A percentile compares a stretch with the other conserved stretches of the same genome.
phyloP scores from a whole-genome alignment of 495 filamentous ascomycete genomes.

The Staphylotrichum longicolle region DNA sequence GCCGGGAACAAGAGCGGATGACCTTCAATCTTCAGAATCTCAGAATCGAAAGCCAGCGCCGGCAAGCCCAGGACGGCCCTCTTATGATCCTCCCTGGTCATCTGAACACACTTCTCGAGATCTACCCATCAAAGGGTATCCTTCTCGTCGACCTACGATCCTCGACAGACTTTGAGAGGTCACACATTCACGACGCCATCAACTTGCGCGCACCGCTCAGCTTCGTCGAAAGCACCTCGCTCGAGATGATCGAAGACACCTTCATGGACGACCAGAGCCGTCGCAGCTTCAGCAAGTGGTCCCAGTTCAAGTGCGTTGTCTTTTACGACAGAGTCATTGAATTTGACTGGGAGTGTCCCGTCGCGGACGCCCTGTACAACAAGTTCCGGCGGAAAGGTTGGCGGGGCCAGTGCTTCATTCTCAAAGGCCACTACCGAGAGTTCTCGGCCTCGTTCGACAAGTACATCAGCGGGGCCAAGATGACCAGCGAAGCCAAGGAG shows the following conservation, averaged over 20 bases:
- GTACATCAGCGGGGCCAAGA: slow-evolving; percentile 44
- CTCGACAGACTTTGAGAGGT: slow-evolving; percentile 43
- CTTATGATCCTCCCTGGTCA: slow-evolving; percentile 50
- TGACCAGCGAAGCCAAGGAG: slow-evolving; percentile 41
- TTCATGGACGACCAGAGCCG: slow-evolving; percentile 46
- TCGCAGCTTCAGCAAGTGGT: slow-evolving; percentile 46
- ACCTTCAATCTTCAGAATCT: slow-evolving; percentile 41
- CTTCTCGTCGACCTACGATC: slow-evolving; percentile 48
- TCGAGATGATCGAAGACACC: slow-evolving; percentile 50
- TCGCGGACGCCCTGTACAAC: slow-evolving; percentile 40
- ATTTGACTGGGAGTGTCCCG: slow-evolving; percentile 47
- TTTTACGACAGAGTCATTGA: slow-evolving; percentile 49
- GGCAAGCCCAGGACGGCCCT: slow-evolving; percentile 28
- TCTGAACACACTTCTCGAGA: slow-evolving; percentile 46
- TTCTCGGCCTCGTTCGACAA: slow-evolving; percentile 47
- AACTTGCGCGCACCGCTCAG: slow-evolving; percentile 46
- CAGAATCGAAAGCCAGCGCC: slow-evolving; percentile 31
- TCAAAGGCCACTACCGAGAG: slow-evolving; percentile 51
- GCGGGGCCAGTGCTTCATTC: slow-evolving; percentile 46
- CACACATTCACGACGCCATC: slow-evolving; percentile 48
- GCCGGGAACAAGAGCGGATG: slow-evolving; percentile 42
- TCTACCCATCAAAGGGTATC: slow-evolving; percentile 43
- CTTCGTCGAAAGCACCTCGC: slow-evolving; percentile 41
- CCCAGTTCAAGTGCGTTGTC: slow-evolving; percentile 44
- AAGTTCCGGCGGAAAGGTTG: slow-evolving; percentile 44